Evolutionary conservation across 768 basidiomycete species (phyloP).

Genomic region (Lanmaoa rubissima): DNA sequence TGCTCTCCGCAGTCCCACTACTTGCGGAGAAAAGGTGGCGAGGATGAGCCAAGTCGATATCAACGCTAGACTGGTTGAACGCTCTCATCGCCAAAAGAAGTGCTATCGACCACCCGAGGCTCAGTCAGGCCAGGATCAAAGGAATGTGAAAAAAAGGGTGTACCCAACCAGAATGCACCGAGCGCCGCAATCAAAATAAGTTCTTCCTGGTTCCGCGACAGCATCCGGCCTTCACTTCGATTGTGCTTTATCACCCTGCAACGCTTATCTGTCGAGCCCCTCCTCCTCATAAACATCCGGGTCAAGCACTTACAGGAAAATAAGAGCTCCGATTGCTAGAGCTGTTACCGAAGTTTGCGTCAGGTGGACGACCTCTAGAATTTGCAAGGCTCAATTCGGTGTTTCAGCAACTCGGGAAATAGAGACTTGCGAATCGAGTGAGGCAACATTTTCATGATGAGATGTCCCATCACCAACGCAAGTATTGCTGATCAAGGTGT

Average conservation of each 20-base stretch:
- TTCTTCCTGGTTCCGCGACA: slow-evolving; percentile 74
- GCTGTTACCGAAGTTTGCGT: slow-evolving; percentile 75
- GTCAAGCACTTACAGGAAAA: slow-evolving; percentile 54
- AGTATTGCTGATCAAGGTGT: slow-evolving; percentile 39
- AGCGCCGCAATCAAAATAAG: slow-evolving; percentile 68
- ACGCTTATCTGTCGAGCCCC: background rate
- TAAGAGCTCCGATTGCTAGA: slow-evolving; percentile 61
- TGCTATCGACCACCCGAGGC: slow-evolving; percentile 27
- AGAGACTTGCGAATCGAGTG: slow-evolving; percentile 32
- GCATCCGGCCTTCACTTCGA: slow-evolving; percentile 49
- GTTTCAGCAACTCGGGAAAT: slow-evolving; percentile 1
- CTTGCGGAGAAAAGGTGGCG: slow-evolving; percentile 33
- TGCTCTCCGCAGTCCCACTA: slow-evolving; percentile 34
- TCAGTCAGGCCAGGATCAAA: slow-evolving; percentile 3
- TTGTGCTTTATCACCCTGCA: slow-evolving; percentile 68
- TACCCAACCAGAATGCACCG: slow-evolving; percentile 77
- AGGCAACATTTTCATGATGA: slow-evolving; percentile 48
- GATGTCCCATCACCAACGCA: slow-evolving; percentile 49
- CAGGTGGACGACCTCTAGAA: slow-evolving; percentile 57
- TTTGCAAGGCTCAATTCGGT: slow-evolving; percentile 13
- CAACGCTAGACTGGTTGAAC: slow-evolving; percentile 30
- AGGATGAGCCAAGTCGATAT: slow-evolving; percentile 31
- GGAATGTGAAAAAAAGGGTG: slow-evolving; percentile 21
- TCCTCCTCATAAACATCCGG: background rate
- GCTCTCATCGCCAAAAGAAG: slow-evolving; percentile 44